Conservation (phyloP, 2,329 filamentous ascomycete species). For the Curvularia lunata region DNA sequence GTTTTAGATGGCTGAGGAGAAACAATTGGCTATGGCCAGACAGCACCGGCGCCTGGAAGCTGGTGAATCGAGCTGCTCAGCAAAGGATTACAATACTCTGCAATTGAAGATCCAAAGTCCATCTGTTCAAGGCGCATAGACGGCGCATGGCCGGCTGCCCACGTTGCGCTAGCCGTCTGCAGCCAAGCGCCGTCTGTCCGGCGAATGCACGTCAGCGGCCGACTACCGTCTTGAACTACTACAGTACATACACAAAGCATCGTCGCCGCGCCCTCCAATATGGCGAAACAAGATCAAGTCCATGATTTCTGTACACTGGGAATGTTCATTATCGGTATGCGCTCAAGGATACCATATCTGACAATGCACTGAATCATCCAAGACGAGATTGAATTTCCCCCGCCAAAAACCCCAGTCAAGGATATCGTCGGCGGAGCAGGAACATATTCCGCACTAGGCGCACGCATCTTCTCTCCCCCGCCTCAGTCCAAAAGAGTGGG, state of each 20-base stretch:
- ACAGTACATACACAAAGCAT: constrained; percentile 2
- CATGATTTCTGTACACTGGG: constrained; percentile 64
- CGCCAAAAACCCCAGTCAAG: constrained; percentile 70
- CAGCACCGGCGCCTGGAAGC: not conserved
- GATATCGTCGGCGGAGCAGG: constrained; percentile 89
- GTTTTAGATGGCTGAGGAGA: not conserved
- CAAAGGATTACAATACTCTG: not conserved
- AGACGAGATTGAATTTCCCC: constrained; percentile 91
- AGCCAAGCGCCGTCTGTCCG: constrained; percentile 19
- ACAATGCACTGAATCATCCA: constrained; percentile 19
- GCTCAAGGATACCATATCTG: constrained; percentile 12
- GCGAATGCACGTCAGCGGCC: constrained; percentile 14
- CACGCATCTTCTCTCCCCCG: constrained; percentile 82
- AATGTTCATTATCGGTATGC: constrained; percentile 68
- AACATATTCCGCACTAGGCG: constrained; percentile 84
- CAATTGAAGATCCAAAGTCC: constrained; percentile 13
- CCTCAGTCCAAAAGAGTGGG: constrained; percentile 70
- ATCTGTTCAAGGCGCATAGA: constrained; percentile 12
- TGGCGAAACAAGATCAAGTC: constrained; percentile 36
- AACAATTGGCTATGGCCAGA: not conserved
- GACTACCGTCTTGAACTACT: not conserved
- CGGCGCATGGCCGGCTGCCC: constrained; percentile 10
- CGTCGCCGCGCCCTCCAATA: constrained; percentile 11
- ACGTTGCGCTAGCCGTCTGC: constrained; percentile 25
- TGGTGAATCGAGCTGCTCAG: not conserved